phyloP scores from a whole-genome alignment of 495 filamentous ascomycete species.

The Aspergillus nidulans region DNA sequence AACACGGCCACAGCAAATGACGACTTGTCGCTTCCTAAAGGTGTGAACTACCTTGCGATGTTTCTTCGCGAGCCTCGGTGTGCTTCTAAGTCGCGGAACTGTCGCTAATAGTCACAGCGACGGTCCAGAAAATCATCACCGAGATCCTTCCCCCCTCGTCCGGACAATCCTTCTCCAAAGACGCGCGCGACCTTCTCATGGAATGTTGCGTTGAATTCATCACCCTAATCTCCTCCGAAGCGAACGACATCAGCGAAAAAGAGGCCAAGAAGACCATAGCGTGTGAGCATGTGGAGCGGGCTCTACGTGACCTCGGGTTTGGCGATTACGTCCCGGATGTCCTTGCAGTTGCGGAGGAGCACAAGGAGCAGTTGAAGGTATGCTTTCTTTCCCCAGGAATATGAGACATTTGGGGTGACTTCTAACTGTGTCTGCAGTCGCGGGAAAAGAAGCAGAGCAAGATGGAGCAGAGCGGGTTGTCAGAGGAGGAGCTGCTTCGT shows the following conservation, averaged over 20 bases:
- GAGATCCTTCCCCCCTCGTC: conserved; percentile 77
- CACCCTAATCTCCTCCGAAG: conserved; percentile 92
- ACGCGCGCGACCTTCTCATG: conserved; percentile 90
- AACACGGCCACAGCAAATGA: conserved; percentile 61
- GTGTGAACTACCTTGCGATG: conserved; percentile 38
- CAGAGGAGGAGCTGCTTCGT: conserved; percentile 79
- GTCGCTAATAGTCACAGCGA: conserved; percentile 52
- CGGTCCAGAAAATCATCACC: conserved; percentile 94
- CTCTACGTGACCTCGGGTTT: conserved; percentile 85
- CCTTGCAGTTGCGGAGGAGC: conserved; percentile 79
- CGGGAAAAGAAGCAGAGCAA: conserved; percentile 97
- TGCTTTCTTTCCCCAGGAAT: conserved; percentile 16
- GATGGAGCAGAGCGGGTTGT: conserved; percentile 87
- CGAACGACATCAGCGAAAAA: conserved; percentile 96
- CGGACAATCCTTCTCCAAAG: conserved; percentile 78
- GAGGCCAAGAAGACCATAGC: conserved; percentile 99
- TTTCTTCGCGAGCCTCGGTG: not conserved
- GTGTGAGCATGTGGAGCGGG: conserved; percentile 92
- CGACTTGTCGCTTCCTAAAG: conserved; percentile 92
- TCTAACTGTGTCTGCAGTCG: conserved; percentile 48
- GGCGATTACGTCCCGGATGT: conserved; percentile 84
- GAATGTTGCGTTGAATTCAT: conserved; percentile 99
- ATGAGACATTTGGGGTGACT: not conserved
- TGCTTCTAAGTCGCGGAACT: not conserved
- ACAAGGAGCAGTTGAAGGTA: conserved; percentile 90